phyloP scores from a whole-genome alignment of 306 rosid genomes.

The Castanospermum australe region DNA sequence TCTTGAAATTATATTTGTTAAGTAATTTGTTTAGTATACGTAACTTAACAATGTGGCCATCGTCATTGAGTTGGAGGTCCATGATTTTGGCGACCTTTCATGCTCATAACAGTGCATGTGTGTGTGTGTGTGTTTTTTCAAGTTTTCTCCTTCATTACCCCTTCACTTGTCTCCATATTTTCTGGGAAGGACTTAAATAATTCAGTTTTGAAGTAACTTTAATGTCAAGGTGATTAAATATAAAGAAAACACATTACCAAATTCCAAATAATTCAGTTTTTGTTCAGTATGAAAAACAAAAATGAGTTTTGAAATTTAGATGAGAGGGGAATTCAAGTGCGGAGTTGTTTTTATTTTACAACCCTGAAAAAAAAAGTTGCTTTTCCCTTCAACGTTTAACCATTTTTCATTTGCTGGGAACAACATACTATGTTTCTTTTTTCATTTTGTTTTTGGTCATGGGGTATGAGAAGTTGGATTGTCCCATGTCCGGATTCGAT shows the following conservation, averaged over 20 bases:
- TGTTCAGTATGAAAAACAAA: background rate
- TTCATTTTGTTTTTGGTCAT: no score
- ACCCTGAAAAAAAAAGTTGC: no score
- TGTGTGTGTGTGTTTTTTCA: background rate
- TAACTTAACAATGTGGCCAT: background rate
- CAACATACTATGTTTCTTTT: background rate
- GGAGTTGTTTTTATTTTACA: no score
- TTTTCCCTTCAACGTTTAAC: no score
- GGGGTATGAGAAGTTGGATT: no score
- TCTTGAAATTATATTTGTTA: conserved; percentile 33
- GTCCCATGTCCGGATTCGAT: no score
- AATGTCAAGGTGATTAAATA: background rate
- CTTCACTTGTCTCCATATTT: background rate
- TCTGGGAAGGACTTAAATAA: no score
- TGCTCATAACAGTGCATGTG: background rate
- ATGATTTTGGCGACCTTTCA: background rate
- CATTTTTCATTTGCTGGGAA: background rate
- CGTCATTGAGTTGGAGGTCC: background rate
- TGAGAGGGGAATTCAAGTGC: background rate
- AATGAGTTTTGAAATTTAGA: conserved; percentile 1
- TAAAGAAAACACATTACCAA: background rate
- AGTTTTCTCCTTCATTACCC: background rate
- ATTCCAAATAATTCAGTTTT: background rate
- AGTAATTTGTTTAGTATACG: conserved; percentile 19
- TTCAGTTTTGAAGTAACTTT: no score